phyloP scores from a whole-genome alignment of 2,329 filamentous ascomycete species.

The Trichoderma cornu-damae region DNA sequence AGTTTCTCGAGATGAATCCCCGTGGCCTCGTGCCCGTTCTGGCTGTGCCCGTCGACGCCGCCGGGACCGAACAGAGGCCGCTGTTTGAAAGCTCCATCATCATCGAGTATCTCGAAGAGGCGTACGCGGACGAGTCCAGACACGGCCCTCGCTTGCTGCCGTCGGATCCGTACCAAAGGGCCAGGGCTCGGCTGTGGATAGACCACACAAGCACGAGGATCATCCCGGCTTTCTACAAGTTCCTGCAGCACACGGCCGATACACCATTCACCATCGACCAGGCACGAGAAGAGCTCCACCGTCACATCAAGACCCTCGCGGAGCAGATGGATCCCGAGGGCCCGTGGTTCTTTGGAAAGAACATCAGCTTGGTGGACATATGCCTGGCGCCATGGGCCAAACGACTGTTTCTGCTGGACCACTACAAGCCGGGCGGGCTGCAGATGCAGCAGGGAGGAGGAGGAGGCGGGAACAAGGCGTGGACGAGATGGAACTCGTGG shows the following conservation, averaged over 20 bases:
- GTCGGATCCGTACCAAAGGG: slow-evolving; percentile 56
- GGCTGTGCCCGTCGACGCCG: slow-evolving; percentile 37
- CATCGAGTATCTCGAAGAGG: slow-evolving; percentile 71
- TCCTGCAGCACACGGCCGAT: slow-evolving; percentile 50
- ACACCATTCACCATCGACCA: slow-evolving; percentile 47
- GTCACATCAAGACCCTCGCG: slow-evolving; percentile 54
- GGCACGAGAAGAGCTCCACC: slow-evolving; percentile 54
- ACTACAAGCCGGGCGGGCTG: slow-evolving; percentile 59
- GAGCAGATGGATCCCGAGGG: slow-evolving; percentile 52
- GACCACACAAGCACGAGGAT: slow-evolving; percentile 65
- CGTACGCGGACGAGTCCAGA: slow-evolving; percentile 45
- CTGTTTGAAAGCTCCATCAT: slow-evolving; percentile 70
- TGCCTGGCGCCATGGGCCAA: slow-evolving; percentile 68
- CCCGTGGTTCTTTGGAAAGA: slow-evolving; percentile 62
- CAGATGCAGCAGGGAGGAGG: slow-evolving; percentile 47
- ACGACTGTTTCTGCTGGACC: slow-evolving; percentile 67
- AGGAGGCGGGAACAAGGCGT: slow-evolving; percentile 50
- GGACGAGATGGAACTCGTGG: slow-evolving; percentile 64
- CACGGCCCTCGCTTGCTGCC: slow-evolving; percentile 52
- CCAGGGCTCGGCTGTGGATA: slow-evolving; percentile 65
- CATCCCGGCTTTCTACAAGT: slow-evolving; percentile 63
- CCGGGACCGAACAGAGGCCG: slow-evolving; percentile 42
- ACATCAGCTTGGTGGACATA: slow-evolving; percentile 64
- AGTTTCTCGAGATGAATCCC: slow-evolving; percentile 66
- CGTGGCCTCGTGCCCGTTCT: slow-evolving; percentile 71